A percentile compares a stretch with the other conserved stretches of the same genome.
Conservation (phyloP, 164 flowering plant species). For the Nymphaea thermarum region DNA sequence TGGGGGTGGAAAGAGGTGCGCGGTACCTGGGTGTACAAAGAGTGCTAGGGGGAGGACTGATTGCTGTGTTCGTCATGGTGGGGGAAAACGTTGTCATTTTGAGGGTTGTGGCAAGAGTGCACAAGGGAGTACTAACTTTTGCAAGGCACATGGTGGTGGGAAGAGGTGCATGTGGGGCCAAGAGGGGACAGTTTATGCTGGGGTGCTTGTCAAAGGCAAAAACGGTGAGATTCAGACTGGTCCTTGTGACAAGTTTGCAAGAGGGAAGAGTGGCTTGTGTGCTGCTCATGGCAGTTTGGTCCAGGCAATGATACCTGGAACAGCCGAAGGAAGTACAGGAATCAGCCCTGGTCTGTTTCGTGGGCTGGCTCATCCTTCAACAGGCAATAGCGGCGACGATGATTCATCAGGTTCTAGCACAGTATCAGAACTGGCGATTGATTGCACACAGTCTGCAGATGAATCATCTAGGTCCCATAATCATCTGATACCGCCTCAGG, state of each 20-base stretch:
- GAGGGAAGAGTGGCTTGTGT: slow-evolving; percentile 79
- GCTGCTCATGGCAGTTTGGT: slow-evolving; percentile 64
- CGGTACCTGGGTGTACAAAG: slow-evolving; percentile 65
- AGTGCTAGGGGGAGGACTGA: slow-evolving; percentile 90
- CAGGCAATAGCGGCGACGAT: slow-evolving; percentile 32
- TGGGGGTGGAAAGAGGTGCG: slow-evolving; percentile 85
- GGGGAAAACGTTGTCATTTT: slow-evolving; percentile 67
- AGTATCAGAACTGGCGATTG: slow-evolving; percentile 13
- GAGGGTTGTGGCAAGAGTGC: slow-evolving; percentile 80
- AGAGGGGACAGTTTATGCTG: neutral
- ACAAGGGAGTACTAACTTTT: slow-evolving; percentile 91
- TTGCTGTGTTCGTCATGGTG: slow-evolving; percentile 81
- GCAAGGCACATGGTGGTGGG: slow-evolving; percentile 95
- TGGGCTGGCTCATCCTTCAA: slow-evolving; percentile 47
- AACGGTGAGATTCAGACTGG: slow-evolving; percentile 8
- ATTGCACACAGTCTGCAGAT: slow-evolving; percentile 39
- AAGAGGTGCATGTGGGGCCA: slow-evolving; percentile 71
- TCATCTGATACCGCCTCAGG: slow-evolving; percentile 67
- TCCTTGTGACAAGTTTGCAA: slow-evolving; percentile 69
- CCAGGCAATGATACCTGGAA: slow-evolving; percentile 22
- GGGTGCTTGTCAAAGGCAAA: neutral
- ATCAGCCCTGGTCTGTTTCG: slow-evolving; percentile 65
- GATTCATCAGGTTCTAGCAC: slow-evolving; percentile 39
- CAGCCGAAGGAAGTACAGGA: slow-evolving; percentile 19
- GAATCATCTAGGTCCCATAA: slow-evolving; percentile 24